A percentile compares a stretch with the other conserved stretches of the same genome.
These are phyloP conservation scores for Fusarium kyushuense DNA, from an alignment of 2,329 filamentous ascomycete genomes.

Conservation along the genomic window DNA sequence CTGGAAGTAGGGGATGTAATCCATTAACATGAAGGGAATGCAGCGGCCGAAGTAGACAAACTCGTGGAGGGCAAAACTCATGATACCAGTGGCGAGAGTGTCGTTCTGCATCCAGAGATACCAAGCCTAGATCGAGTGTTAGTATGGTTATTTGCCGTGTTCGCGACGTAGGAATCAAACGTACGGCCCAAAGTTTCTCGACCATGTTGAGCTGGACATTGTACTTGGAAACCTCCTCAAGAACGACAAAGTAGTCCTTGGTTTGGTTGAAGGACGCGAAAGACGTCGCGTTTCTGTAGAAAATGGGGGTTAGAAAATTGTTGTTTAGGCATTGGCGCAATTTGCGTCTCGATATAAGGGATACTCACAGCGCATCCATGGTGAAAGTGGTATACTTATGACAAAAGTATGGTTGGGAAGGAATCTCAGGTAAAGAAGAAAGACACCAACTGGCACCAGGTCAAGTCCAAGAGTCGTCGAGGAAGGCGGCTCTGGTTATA, in stretches of 20 bases:
- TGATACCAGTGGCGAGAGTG: slow-evolving; percentile 93
- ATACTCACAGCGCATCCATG: slow-evolving; percentile 47
- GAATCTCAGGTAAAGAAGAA: slow-evolving; percentile 13
- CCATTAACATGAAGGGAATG: slow-evolving; percentile 93
- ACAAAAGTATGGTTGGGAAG: slow-evolving; percentile 22
- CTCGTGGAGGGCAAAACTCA: slow-evolving; percentile 98
- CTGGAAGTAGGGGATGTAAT: slow-evolving; percentile 86
- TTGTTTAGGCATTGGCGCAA: slow-evolving; percentile 27
- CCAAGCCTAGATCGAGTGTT: slow-evolving; percentile 73
- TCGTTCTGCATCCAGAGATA: slow-evolving; percentile 99
- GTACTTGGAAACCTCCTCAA: slow-evolving; percentile 74
- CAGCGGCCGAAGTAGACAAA: slow-evolving; percentile 91
- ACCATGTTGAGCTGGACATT: slow-evolving; percentile 88
- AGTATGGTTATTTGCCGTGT: slow-evolving; percentile 24
- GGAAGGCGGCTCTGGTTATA: slow-evolving; percentile 31
- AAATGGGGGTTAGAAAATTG: slow-evolving; percentile 33
- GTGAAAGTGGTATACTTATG: slow-evolving; percentile 23
- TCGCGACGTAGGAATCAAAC: slow-evolving; percentile 50
- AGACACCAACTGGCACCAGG: slow-evolving; percentile 39
- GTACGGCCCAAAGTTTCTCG: slow-evolving; percentile 89
- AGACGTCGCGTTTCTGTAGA: slow-evolving; percentile 66
- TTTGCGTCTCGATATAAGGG: slow-evolving; percentile 30
- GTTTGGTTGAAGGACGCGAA: slow-evolving; percentile 61
- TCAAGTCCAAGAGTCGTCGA: slow-evolving; percentile 41
- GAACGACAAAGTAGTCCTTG: slow-evolving; percentile 67